Evolutionary conservation across 345 rosid genomes (phyloP).

Genomic region (Eucalyptus viminalis): DNA sequence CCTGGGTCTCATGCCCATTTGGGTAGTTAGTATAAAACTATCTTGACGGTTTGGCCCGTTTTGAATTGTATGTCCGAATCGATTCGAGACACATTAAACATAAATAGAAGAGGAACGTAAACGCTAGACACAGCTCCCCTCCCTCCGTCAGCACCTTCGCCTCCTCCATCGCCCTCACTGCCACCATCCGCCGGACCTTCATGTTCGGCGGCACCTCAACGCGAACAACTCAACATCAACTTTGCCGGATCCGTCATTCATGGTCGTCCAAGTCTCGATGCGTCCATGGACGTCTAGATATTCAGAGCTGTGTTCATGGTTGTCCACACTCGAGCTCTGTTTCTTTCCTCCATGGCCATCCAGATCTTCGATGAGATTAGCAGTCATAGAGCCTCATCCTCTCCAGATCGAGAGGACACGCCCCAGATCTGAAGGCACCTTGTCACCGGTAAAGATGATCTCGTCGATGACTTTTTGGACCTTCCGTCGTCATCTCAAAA

Average conservation of each 20-base stretch:
- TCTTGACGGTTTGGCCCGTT: neutral
- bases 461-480: neutral
- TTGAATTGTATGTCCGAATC: neutral
- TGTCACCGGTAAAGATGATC: neutral
- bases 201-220: neutral
- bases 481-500: neutral
- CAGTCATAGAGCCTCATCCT: neutral
- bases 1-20: neutral
- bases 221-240: neutral
- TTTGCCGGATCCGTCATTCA: neutral
- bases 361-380: neutral
- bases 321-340: neutral
- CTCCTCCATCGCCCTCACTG: neutral
- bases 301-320: neutral
- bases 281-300: neutral
- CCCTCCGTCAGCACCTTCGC: neutral
- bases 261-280: neutral
- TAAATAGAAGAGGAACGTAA: neutral
- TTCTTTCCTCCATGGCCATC: neutral
- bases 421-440: neutral
- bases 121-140: neutral
- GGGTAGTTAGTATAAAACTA: neutral
- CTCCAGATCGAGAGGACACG: neutral
- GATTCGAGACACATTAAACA: neutral
- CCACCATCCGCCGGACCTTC: neutral